A percentile compares a stretch with the other conserved stretches of the same genome.
These are phyloP conservation scores for Cutaneotrichosporon curvatum DNA, from an alignment of 1,284 basidiomycete species.

Conservation along the genomic window DNA sequence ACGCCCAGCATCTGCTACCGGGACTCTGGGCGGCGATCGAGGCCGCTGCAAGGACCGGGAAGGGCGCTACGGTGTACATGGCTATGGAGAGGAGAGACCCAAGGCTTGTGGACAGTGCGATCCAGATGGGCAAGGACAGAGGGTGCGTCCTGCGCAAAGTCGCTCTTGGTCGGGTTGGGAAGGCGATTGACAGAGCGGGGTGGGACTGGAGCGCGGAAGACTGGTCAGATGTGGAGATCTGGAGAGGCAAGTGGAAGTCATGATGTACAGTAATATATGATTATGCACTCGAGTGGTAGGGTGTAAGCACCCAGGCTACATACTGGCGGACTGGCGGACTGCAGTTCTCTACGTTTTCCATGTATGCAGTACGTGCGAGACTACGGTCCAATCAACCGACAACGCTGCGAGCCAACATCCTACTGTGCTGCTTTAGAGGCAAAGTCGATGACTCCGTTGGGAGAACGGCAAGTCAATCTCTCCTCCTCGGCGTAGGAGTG, in stretches of 20 bases:
- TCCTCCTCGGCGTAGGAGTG: too few relatives aligned
- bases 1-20: slow-evolving; percentile 56
- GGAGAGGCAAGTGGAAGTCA: slow-evolving; percentile 27
- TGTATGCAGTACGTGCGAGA: too few relatives aligned
- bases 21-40: slow-evolving; percentile 60
- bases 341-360: too few relatives aligned
- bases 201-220: slow-evolving; percentile 42
- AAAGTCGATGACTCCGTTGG: too few relatives aligned
- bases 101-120: slow-evolving; percentile 54
- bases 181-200: slow-evolving; percentile 55
- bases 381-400: too few relatives aligned
- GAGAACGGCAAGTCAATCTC: too few relatives aligned
- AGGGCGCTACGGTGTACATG: slow-evolving; percentile 52
- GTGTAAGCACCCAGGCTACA: too few relatives aligned
- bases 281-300: too few relatives aligned
- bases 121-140: slow-evolving; percentile 51
- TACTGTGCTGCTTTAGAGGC: too few relatives aligned
- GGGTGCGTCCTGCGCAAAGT: slow-evolving; percentile 58
- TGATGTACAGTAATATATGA: too few relatives aligned
- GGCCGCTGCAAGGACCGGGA: slow-evolving; percentile 27
- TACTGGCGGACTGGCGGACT: too few relatives aligned
- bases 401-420: too few relatives aligned
- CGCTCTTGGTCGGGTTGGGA: slow-evolving; percentile 56
- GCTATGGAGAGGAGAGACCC: slow-evolving; percentile 74
- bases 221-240: slow-evolving; percentile 44